These are phyloP conservation scores for Mrakia gelida DNA, from an alignment of 768 basidiomycete genomes.

Conservation along the genomic window DNA sequence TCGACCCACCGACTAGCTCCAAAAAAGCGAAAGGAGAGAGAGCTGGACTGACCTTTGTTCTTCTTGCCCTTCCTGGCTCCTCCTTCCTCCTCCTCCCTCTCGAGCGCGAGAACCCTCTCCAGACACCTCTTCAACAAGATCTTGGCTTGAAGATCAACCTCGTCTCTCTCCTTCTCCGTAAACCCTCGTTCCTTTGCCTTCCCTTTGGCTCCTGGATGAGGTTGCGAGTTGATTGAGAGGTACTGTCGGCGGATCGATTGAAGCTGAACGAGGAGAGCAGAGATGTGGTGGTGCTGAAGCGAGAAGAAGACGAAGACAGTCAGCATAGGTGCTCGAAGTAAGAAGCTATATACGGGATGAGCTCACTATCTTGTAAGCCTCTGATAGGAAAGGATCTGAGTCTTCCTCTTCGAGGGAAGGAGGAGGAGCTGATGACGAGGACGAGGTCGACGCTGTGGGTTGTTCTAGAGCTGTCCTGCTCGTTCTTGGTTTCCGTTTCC, in stretches of 20 bases:
- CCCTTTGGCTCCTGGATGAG: slow-evolving; percentile 51
- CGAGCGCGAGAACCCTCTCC: slow-evolving; percentile 81
- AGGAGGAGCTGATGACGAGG: background rate
- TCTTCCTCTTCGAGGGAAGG: slow-evolving; percentile 47
- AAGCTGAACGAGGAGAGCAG: slow-evolving; percentile 51
- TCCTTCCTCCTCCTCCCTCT: slow-evolving; percentile 76
- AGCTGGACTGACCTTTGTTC: slow-evolving; percentile 1
- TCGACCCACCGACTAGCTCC: background rate
- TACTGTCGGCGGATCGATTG: slow-evolving; percentile 76
- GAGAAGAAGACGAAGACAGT: slow-evolving; percentile 51
- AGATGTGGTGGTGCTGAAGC: slow-evolving; percentile 23
- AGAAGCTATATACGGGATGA: slow-evolving; percentile 17
- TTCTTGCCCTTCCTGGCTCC: slow-evolving; percentile 40
- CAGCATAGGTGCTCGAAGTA: slow-evolving; percentile 56
- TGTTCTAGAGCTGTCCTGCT: background rate
- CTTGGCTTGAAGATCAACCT: slow-evolving; percentile 88
- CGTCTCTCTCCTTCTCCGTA: slow-evolving; percentile 86
- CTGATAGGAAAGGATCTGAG: slow-evolving; percentile 62
- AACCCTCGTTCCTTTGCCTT: slow-evolving; percentile 46
- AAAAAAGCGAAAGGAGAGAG: background rate
- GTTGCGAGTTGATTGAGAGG: slow-evolving; percentile 55
- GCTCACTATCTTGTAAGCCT: slow-evolving; percentile 66
- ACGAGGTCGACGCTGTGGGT: slow-evolving; percentile 12
- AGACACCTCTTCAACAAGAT: slow-evolving; percentile 79
- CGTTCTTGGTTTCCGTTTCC: background rate